Base-by-base conservation (phyloP, 495 filamentous ascomycete species). In the Lophiostoma macrostomum region DNA sequence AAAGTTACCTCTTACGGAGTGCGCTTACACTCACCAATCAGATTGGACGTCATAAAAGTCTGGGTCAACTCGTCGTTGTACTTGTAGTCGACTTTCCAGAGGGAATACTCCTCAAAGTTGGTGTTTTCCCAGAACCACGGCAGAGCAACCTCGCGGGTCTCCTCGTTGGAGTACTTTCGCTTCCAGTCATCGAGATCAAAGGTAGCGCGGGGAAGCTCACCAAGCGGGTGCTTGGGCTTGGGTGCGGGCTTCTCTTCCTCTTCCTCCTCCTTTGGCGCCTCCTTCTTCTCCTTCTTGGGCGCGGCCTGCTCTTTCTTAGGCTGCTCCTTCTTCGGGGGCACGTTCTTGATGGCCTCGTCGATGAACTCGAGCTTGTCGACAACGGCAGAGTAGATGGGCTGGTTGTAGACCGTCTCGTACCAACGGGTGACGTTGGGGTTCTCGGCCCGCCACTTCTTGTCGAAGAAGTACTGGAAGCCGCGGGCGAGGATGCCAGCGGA, bases 81-180 rank as follows among this genome's bases (percentile, higher is more conserved):
- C 80, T 95, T 96, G 82, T 96, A 99, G 71, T 86, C 83, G 53
- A 87, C 76, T 67, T 77, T 81, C 89, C 89, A 99, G 64, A 99
- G 73, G 30, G 90, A 94, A 80, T 93, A 97, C 74, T 97, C 94
- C 48, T 88, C 85, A 66, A 91, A 79, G 54, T 90, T 91, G 73
- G 80, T 81, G 67, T 95, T 85, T 77, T 96, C 81, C 91, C 91
- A 99, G 82, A 99, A 97, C 88, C 91, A 99, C 67, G 91, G 90
- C 60, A 97, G 73, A 61, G 91, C 88, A 34, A 75, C 83, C 55
- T 76, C 63, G 36, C 86, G 88, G 50, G 88, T 91, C 38, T 97
- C 91, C 59, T 86, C 78, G 82, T 99, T 99, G 65, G 94, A 97
- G 85, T 96, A 99, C 71, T 87, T 83, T 64, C 91, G 89, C 85